phyloP scores from a whole-genome alignment of 345 rosid species.

The Dipteronia dyeriana region DNA sequence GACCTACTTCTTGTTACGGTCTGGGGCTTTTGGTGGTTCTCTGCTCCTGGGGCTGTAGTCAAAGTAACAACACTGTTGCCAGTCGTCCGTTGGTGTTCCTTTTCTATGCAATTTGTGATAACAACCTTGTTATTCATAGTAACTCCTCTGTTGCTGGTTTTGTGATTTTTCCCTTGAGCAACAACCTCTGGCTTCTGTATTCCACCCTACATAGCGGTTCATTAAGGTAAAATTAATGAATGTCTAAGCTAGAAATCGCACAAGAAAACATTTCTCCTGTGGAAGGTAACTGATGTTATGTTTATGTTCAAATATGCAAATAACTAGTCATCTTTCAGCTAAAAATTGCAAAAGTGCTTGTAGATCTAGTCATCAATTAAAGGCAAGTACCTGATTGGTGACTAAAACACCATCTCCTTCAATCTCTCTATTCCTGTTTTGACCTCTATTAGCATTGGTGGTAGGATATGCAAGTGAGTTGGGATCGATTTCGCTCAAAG shows the following conservation, averaged over 20 bases:
- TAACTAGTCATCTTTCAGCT: no score
- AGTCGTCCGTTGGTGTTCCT: slow-evolving; percentile 30
- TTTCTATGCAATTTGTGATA: slow-evolving; percentile 16
- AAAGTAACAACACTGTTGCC: neutral
- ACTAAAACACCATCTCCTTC: slow-evolving; percentile 26
- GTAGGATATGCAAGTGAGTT: slow-evolving; percentile 42
- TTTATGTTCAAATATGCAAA: no score
- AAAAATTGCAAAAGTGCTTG: neutral
- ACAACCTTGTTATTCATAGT: slow-evolving; percentile 22
- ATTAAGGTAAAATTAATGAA: neutral
- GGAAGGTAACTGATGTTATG: no score
- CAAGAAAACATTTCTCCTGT: no score
- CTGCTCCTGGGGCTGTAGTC: slow-evolving; percentile 26
- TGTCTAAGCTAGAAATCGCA: neutral
- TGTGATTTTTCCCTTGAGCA: slow-evolving; percentile 32
- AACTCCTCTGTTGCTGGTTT: slow-evolving; percentile 28
- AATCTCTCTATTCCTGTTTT: slow-evolving; percentile 29
- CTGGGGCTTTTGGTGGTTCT: slow-evolving; percentile 45
- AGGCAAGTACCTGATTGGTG: slow-evolving; percentile 38
- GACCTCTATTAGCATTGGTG: slow-evolving; percentile 28
- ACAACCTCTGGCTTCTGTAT: slow-evolving; percentile 40
- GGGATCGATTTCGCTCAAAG: slow-evolving; percentile 64
- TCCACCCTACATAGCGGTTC: slow-evolving; percentile 6
- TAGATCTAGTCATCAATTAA: neutral
- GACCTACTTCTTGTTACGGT: slow-evolving; percentile 67